Evolutionary conservation across 2,329 filamentous ascomycete genomes (phyloP).

Genomic region (Curvularia sp.): DNA sequence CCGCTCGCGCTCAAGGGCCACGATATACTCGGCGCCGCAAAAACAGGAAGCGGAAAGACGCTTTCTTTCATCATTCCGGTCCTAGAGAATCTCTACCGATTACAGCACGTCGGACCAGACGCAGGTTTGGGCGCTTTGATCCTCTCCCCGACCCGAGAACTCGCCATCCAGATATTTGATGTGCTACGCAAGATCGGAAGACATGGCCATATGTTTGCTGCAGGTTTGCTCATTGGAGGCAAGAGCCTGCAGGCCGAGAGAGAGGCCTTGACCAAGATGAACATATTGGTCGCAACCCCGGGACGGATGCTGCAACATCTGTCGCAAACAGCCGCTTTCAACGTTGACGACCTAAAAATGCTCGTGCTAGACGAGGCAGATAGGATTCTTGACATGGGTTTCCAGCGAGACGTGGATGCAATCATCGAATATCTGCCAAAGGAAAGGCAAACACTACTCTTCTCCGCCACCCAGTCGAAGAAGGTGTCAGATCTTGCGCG

Average conservation of each 20-base stretch:
- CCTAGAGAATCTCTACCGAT: constrained; percentile 88
- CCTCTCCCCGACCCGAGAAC: constrained; percentile 90
- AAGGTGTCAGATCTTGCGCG: constrained; percentile 91
- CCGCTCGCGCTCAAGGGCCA: constrained; percentile 82
- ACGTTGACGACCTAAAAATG: constrained; percentile 89
- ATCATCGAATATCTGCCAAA: constrained; percentile 90
- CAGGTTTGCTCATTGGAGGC: constrained; percentile 90
- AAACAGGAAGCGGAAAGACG: constrained; percentile 95
- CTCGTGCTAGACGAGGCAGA: constrained; percentile 95
- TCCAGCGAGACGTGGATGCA: constrained; percentile 87
- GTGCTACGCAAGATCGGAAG: constrained; percentile 89
- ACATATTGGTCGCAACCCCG: constrained; percentile 94
- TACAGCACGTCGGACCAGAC: constrained; percentile 88
- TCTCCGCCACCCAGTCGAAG: constrained; percentile 95
- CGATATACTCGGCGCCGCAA: constrained; percentile 92
- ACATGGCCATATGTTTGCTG: constrained; percentile 84
- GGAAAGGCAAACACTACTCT: constrained; percentile 87
- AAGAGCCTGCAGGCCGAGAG: constrained; percentile 89
- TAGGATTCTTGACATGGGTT: constrained; percentile 97
- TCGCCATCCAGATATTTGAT: constrained; percentile 96
- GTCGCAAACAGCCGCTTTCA: constrained; percentile 89
- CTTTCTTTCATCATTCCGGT: constrained; percentile 91
- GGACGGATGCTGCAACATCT: constrained; percentile 95
- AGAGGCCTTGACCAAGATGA: constrained; percentile 87
- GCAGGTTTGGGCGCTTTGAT: constrained; percentile 87